These are phyloP conservation scores for Thyridium curvatum DNA, from an alignment of 2,329 filamentous ascomycete genomes.

Conservation along the genomic window DNA sequence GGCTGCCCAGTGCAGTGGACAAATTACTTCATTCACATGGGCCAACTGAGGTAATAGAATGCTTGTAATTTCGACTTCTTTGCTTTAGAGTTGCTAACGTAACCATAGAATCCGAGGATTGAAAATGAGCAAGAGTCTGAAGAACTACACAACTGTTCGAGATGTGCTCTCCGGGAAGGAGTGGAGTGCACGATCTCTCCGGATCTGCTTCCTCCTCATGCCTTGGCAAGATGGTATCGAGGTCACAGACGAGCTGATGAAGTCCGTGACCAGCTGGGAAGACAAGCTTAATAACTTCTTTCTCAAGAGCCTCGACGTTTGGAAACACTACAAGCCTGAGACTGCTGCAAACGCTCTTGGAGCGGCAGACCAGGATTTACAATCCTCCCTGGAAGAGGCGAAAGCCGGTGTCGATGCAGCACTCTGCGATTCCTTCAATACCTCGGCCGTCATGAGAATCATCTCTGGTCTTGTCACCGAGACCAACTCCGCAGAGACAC, in stretches of 20 bases:
- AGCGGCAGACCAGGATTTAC: slow-evolving; percentile 31
- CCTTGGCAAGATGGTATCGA: slow-evolving; percentile 66
- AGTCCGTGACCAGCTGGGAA: slow-evolving; percentile 55
- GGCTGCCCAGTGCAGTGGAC: slow-evolving; percentile 55
- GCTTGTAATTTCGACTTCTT: too few species aligned
- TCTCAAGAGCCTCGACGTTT: slow-evolving; percentile 21
- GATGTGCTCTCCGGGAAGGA: slow-evolving; percentile 54
- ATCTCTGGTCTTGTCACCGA: slow-evolving; percentile 59
- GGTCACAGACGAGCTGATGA: slow-evolving; percentile 59
- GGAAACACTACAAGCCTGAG: slow-evolving; percentile 6
- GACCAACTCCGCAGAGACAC: slow-evolving; percentile 40
- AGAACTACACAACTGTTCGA: slow-evolving; percentile 68
- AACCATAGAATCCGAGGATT: slow-evolving; percentile 51
- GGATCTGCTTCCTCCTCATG: slow-evolving; percentile 63
- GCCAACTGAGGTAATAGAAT: slow-evolving; percentile 40
- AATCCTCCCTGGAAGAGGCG: slow-evolving; percentile 41
- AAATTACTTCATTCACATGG: slow-evolving; percentile 72
- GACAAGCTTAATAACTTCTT: slow-evolving; percentile 51
- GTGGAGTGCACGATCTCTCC: slow-evolving; percentile 59
- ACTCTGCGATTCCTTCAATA: slow-evolving; percentile 66
- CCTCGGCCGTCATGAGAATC: slow-evolving; percentile 52
- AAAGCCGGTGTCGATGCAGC: slow-evolving; percentile 52
- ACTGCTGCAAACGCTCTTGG: slow-evolving; percentile 10
- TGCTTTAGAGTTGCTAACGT: background rate
- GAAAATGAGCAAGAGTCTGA: slow-evolving; percentile 69